Base-by-base conservation (phyloP, 2,329 filamentous ascomycete species). In the Sarocladium kiliense region DNA sequence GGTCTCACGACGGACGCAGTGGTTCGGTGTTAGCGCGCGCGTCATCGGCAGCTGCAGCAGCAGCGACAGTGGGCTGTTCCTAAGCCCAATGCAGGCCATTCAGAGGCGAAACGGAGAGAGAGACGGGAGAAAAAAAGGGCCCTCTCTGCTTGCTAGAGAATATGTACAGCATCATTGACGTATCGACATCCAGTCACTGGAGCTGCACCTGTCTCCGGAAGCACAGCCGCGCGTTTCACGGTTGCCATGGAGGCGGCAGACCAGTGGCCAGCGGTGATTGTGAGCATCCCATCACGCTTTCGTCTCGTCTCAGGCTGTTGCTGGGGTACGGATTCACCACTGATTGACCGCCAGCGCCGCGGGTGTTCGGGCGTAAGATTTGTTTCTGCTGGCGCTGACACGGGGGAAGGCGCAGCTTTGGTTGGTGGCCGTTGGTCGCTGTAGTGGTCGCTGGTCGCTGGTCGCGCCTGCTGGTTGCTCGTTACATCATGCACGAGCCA, bases 401-500 rank as follows among this genome's bases (percentile, higher is more conserved):
- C 41, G 10, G 41, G 41, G 41, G 11, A 44, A 23, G 41, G 19
- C 41, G 41, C 41, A 44, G 19, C 7, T 44, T 21, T 21, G 21
- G 41, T 23, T 44, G 7, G 21, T 44, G 41, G 10, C 3, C 5
- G 7, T 19, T 39, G 36, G 18, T 39, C 36, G 18, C 12, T n/a
- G 30, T 39, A n/a, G 7, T 39, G 36, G 7, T 39, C 16, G 30
- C 30, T 32, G 30, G 36, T 39, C 36, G 36, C 36, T 39, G 36
- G 36, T 39, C 36, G n/a, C n/a, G n/a, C 6, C n/a, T 19, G 41
- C 41, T 16, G 41, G 41, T 44, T 44, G 41, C 41, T 44, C 41
- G 41, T 44, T 25, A 44, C 41, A 44, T 44, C 41, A 44, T 25
- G 41, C 41, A 44, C 41, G 41, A 44, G 41, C 41, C 41, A 44